These are phyloP conservation scores for Parathielavia hyrcaniae DNA, from an alignment of 495 filamentous ascomycete genomes.

Conservation along the genomic window DNA sequence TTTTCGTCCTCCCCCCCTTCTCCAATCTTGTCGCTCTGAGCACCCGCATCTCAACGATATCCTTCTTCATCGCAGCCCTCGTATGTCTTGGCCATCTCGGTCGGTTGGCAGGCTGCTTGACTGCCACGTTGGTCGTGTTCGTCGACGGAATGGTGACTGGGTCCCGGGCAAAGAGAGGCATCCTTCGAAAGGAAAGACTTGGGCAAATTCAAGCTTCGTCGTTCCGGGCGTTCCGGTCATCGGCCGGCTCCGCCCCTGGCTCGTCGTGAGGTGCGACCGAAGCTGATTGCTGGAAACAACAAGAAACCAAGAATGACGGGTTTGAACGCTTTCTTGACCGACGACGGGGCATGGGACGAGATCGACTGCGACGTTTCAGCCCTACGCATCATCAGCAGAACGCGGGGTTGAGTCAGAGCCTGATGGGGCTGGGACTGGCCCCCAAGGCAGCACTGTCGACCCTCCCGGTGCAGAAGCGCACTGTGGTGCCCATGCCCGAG, in stretches of 20 bases:
- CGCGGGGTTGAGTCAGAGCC: constrained; percentile 8
- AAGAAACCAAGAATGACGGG: background rate
- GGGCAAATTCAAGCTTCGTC: background rate
- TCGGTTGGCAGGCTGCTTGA: too few relatives aligned
- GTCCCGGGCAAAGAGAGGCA: background rate
- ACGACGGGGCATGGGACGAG: background rate
- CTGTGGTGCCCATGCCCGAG: background rate
- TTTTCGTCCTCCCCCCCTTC: too few relatives aligned
- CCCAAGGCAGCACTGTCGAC: background rate
- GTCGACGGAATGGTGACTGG: too few relatives aligned
- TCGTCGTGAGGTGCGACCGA: background rate
- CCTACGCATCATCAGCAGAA: background rate
- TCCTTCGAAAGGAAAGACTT: background rate
- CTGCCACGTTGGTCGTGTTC: too few relatives aligned
- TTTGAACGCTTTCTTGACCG: constrained; percentile 8
- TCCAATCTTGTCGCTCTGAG: too few relatives aligned
- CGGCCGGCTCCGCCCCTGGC: constrained; percentile 2
- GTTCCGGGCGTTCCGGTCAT: background rate
- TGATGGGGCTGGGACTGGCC: background rate
- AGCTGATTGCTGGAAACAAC: background rate
- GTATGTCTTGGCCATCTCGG: too few relatives aligned
- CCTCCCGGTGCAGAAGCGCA: background rate
- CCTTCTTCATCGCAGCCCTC: too few relatives aligned
- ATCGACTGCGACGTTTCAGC: background rate
- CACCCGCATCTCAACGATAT: too few relatives aligned